Conservation (phyloP, 2,329 filamentous ascomycete genomes). For the Coleophoma crateriformis region DNA sequence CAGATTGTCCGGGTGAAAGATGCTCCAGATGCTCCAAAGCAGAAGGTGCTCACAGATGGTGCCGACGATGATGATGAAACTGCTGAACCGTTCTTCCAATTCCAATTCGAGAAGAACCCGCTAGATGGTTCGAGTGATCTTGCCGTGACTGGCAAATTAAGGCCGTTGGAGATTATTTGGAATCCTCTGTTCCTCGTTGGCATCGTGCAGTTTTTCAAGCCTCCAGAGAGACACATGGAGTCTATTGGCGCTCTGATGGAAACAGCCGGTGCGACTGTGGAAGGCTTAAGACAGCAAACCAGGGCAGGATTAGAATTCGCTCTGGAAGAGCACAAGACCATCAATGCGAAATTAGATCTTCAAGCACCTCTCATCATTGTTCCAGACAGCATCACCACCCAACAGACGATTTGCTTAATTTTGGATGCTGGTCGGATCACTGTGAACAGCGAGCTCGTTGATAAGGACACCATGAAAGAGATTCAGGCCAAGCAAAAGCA, state of each 20-base stretch:
- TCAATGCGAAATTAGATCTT: conserved; percentile 92
- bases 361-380: conserved; percentile 96
- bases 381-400: conserved; percentile 81
- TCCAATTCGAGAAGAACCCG: conserved; percentile 92
- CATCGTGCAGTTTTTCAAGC: conserved; percentile 91
- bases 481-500: conserved; percentile 88
- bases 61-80: conserved; percentile 27
- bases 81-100: conserved; percentile 80
- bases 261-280: conserved; percentile 89
- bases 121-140: conserved; percentile 89
- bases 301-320: conserved; percentile 94
- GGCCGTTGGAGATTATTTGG: conserved; percentile 95
- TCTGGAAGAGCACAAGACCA: conserved; percentile 93
- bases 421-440: conserved; percentile 94
- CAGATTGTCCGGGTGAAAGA: conserved; percentile 97
- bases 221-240: conserved; percentile 96
- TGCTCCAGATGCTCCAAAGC: conserved; percentile 49
- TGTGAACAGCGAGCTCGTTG: conserved; percentile 88
- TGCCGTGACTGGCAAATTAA: conserved; percentile 83
- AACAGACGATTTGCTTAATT: conserved; percentile 82
- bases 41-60: conserved; percentile 26
- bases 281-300: conserved; percentile 91
- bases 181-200: conserved; percentile 92
- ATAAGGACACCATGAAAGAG: conserved; percentile 82
- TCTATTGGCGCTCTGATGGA: conserved; percentile 96